These are phyloP conservation scores for Biscogniauxia marginata DNA, from an alignment of 2,329 filamentous ascomycete genomes.

Conservation along the genomic window DNA sequence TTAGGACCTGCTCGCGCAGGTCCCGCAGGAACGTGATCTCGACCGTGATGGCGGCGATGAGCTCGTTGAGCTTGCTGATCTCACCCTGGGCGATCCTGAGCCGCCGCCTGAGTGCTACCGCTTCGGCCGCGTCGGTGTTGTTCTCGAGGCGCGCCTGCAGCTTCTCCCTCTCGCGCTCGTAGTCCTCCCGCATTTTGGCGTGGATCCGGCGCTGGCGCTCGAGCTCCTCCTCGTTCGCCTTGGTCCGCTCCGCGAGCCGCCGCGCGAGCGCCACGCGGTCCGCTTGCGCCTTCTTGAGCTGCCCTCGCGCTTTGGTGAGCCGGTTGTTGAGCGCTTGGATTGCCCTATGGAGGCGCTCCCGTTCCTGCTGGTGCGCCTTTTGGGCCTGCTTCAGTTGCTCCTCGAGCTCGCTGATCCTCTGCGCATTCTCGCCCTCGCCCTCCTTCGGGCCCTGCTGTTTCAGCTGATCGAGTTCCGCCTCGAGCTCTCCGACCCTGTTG, in stretches of 20 bases:
- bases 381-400: background rate
- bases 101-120: background rate
- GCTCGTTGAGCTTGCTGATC: background rate
- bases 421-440: no score
- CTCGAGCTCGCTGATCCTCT: background rate
- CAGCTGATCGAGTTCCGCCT: no score
- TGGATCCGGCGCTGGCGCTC: conserved; percentile 1
- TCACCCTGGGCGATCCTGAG: background rate
- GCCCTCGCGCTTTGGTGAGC: no score
- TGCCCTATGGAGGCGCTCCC: background rate
- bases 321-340: no score
- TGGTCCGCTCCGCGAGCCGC: background rate
- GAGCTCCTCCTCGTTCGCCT: conserved; percentile 1
- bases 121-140: background rate
- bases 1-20: background rate
- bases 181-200: background rate
- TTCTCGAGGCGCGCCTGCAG: background rate
- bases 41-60: background rate
- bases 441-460: background rate
- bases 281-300: no score
- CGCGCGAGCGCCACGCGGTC: no score
- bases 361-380: background rate
- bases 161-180: background rate
- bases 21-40: background rate
- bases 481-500: background rate